Evolutionary conservation across 106 monocot species (phyloP).

Genomic region (Hemerocallis citrina): DNA sequence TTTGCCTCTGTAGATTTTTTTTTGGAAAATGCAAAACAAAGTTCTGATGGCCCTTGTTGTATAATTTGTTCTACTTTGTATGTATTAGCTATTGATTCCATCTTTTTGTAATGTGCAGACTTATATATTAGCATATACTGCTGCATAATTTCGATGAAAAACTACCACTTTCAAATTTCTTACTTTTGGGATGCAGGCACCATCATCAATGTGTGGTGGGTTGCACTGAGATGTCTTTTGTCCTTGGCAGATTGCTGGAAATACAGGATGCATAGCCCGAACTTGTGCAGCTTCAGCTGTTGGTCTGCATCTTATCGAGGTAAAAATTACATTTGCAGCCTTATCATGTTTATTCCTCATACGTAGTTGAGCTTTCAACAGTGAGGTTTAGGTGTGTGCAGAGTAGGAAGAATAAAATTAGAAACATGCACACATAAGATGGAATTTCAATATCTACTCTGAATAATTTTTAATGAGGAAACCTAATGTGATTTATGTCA

Average conservation of each 20-base stretch:
- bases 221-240: constrained; percentile 37
- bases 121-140: neutral
- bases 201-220: constrained; percentile 17
- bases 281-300: constrained; percentile 97
- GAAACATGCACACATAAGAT: neutral
- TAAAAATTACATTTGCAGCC: constrained; percentile 16
- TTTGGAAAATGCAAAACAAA: no score
- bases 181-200: constrained; percentile 14
- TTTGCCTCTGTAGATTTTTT: no score
- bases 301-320: constrained; percentile 93
- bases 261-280: constrained; percentile 92
- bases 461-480: neutral
- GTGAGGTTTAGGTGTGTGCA: neutral
- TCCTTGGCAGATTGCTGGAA: constrained; percentile 88
- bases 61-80: neutral
- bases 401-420: neutral
- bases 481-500: neutral
- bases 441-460: neutral
- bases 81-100: neutral
- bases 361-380: neutral
- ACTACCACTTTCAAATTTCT: constrained; percentile 1
- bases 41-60: neutral
- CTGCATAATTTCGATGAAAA: neutral
- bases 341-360: neutral
- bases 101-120: neutral